A percentile compares a stretch with the other conserved stretches of the same genome.
Conservation (phyloP, 352 stramenopile species). For the Phytopythium oedochilum region DNA sequence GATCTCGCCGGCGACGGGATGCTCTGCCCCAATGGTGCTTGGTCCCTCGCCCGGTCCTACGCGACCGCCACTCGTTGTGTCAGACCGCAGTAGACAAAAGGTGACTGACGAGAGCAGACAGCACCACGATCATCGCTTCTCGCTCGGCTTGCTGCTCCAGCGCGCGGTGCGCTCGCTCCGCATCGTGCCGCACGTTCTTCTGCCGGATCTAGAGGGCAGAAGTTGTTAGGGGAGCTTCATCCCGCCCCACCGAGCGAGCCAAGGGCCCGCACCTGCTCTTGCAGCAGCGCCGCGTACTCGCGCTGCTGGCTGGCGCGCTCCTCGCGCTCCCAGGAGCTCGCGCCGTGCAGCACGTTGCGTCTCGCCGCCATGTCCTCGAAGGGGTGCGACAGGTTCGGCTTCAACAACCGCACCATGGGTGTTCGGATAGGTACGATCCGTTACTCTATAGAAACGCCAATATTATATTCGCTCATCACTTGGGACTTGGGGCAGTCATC, state of each 20-base stretch:
- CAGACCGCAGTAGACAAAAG: background rate
- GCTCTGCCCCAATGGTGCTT: background rate
- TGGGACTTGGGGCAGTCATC: too few species aligned
- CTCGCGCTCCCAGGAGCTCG: slow-evolving; percentile 42
- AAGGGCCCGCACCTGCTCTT: slow-evolving; percentile 36
- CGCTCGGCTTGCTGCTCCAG: slow-evolving; percentile 51
- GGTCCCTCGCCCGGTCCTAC: too few species aligned
- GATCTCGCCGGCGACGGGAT: background rate
- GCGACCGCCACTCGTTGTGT: background rate
- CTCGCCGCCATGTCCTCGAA: slow-evolving; percentile 9
- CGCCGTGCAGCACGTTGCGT: slow-evolving; percentile 33
- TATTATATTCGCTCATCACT: background rate
- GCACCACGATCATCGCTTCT: slow-evolving; percentile 34
- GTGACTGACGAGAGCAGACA: background rate
- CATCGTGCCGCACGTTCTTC: slow-evolving; percentile 42
- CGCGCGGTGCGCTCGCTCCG: slow-evolving; percentile 29
- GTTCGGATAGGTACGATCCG: background rate
- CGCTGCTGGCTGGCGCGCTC: slow-evolving; percentile 44
- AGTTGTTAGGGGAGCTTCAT: too few species aligned
- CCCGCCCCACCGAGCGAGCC: too few species aligned
- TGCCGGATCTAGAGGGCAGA: slow-evolving; percentile 24
- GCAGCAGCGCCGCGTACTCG: slow-evolving; percentile 62
- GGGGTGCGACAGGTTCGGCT: background rate
- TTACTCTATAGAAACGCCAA: background rate
- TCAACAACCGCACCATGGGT: background rate